These are phyloP conservation scores for Trametes punicea DNA, from an alignment of 768 basidiomycete species.

Conservation along the genomic window DNA sequence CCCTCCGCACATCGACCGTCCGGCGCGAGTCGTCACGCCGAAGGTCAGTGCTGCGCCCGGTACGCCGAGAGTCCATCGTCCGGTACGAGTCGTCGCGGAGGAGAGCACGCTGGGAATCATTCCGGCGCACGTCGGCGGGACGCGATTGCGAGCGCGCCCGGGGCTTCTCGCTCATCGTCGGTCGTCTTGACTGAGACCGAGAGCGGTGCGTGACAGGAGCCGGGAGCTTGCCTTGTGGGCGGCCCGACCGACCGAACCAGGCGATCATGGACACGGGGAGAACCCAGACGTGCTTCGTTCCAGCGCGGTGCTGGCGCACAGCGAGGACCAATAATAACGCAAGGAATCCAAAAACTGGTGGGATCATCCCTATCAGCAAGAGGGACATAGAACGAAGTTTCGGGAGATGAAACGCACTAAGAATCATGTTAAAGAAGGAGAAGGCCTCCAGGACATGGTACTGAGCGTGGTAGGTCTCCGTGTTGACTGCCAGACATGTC, in stretches of 20 bases:
- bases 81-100: slow-evolving; percentile 20
- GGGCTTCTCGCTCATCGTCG: slow-evolving; percentile 15
- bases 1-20: slow-evolving; percentile 11
- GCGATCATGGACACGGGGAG: slow-evolving; percentile 67
- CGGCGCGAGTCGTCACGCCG: slow-evolving; percentile 16
- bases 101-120: slow-evolving; percentile 22
- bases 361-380: slow-evolving; percentile 15
- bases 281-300: slow-evolving; percentile 58
- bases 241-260: slow-evolving; percentile 51
- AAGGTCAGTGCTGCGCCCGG: slow-evolving; percentile 16
- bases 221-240: slow-evolving; percentile 37
- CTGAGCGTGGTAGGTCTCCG: slow-evolving; percentile 86
- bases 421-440: slow-evolving; percentile 70
- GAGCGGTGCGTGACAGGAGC: slow-evolving; percentile 36
- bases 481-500: slow-evolving; percentile 53
- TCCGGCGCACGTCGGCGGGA: slow-evolving; percentile 19
- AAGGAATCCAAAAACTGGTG: slow-evolving; percentile 49
- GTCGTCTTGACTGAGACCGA: slow-evolving; percentile 31
- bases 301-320: slow-evolving; percentile 41
- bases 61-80: slow-evolving; percentile 18
- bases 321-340: slow-evolving; percentile 43
- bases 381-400: neutral
- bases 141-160: slow-evolving; percentile 11
- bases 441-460: slow-evolving; percentile 81
- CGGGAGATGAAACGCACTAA: slow-evolving; percentile 45